Percentiles rank a stretch among this genome's conserved stretches.
Conservation (phyloP, 768 basidiomycete genomes). For the Saitozyma podzolica region DNA sequence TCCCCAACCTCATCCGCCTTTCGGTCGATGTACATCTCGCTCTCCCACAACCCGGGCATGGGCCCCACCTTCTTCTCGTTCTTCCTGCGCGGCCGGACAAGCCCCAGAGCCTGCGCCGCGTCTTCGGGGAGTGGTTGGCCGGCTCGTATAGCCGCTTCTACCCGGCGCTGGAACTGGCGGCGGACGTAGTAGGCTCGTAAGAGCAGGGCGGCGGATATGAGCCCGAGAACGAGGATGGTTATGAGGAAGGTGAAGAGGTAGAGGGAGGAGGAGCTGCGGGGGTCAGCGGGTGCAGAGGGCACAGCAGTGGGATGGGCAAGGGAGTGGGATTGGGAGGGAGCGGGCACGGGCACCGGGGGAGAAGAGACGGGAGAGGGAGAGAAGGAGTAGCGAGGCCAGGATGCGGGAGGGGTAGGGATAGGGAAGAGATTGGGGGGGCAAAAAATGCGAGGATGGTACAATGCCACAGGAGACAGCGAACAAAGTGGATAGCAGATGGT, state of each 20-base stretch:
- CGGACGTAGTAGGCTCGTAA: slow-evolving; percentile 37
- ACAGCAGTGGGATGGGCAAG: not conserved
- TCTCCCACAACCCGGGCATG: slow-evolving; percentile 37
- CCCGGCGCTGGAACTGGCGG: slow-evolving; percentile 28
- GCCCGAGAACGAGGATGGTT: slow-evolving; percentile 39
- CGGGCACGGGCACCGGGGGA: not conserved
- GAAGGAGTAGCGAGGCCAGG: not conserved
- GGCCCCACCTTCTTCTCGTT: slow-evolving; percentile 33
- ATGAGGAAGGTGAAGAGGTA: slow-evolving; percentile 48
- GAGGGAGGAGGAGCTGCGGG: slow-evolving; percentile 32
- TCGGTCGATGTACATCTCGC: slow-evolving; percentile 29
- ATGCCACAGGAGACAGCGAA: not conserved
- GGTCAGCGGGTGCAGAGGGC: not conserved
- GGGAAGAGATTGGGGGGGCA: no score
- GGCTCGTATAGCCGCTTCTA: slow-evolving; percentile 35
- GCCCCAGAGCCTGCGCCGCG: slow-evolving; percentile 26
- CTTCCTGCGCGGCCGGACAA: slow-evolving; percentile 12
- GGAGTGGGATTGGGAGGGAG: not conserved
- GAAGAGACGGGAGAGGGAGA: not conserved
- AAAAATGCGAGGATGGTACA: not conserved
- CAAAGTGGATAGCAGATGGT: no score
- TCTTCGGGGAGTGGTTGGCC: slow-evolving; percentile 30
- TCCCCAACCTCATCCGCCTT: slow-evolving; percentile 14
- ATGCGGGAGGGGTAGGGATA: not conserved
- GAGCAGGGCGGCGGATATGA: slow-evolving; percentile 29